phyloP scores from a whole-genome alignment of 73 alveolate genomes.

The Blepharisma japonicum region DNA sequence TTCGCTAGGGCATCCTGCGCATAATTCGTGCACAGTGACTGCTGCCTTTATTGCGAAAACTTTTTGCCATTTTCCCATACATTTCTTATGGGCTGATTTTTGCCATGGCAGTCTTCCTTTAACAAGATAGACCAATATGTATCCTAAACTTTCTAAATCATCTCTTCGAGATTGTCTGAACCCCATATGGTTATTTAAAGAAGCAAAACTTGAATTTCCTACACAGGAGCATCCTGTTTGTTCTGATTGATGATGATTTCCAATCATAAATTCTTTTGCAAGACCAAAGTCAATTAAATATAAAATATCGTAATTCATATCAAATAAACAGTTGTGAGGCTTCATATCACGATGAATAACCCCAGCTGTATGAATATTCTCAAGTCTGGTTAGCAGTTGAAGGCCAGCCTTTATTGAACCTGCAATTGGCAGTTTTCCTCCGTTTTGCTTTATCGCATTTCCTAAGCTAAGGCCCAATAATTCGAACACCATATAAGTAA shows the following conservation, averaged over 20 bases:
- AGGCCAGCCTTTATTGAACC: background rate
- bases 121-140: background rate
- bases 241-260: slow-evolving; percentile 2
- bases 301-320: slow-evolving; percentile 43
- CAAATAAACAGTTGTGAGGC: slow-evolving; percentile 25
- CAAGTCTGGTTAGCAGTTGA: slow-evolving; percentile 3
- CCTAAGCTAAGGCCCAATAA: background rate
- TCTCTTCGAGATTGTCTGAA: slow-evolving; percentile 15
- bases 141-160: slow-evolving; percentile 12
- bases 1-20: slow-evolving; percentile 68
- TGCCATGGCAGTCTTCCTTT: slow-evolving; percentile 36
- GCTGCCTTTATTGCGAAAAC: slow-evolving; percentile 52
- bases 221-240: slow-evolving; percentile 22
- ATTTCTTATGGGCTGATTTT: slow-evolving; percentile 57
- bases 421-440: background rate
- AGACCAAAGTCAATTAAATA: slow-evolving; percentile 84
- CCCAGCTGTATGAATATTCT: slow-evolving; percentile 8
- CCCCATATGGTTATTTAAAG: slow-evolving; percentile 15
- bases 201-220: slow-evolving; percentile 17
- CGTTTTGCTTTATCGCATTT: slow-evolving; percentile 1
- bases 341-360: slow-evolving; percentile 2
- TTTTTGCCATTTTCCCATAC: slow-evolving; percentile 56
- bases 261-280: slow-evolving; percentile 66
- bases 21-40: slow-evolving; percentile 54
- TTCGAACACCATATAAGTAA: slow-evolving; percentile 12